Evolutionary conservation across 2,329 filamentous ascomycete genomes (phyloP).

Genomic region (Ophiostoma quercus): DNA sequence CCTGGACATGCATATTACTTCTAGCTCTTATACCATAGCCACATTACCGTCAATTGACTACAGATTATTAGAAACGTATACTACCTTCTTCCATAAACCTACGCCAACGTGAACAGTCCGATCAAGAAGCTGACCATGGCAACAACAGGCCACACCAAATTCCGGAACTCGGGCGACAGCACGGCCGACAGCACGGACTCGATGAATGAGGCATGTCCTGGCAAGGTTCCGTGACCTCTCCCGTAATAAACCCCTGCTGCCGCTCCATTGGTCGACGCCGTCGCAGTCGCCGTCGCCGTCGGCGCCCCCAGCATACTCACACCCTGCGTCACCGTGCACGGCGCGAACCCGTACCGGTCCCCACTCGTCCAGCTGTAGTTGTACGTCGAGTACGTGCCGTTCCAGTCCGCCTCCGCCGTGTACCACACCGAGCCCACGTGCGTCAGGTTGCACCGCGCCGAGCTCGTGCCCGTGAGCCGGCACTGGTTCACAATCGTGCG

Average conservation of each 20-base stretch:
- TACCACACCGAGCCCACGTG: constrained; percentile 32
- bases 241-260: background rate
- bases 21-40: background rate
- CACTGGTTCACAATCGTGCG: constrained; percentile 31
- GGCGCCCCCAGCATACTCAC: constrained; percentile 26
- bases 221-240: background rate
- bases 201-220: background rate
- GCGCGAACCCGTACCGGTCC: constrained; percentile 31
- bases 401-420: constrained; percentile 28
- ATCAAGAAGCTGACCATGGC: background rate
- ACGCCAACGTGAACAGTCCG: background rate
- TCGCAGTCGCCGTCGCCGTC: background rate
- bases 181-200: background rate
- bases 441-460: constrained; percentile 31
- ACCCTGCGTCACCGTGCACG: constrained; percentile 31
- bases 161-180: background rate
- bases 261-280: background rate
- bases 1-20: background rate
- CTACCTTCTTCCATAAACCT: background rate
- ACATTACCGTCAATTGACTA: background rate
- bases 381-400: constrained; percentile 31
- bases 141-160: background rate
- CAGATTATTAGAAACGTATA: background rate
- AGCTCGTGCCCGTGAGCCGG: constrained; percentile 30
- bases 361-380: constrained; percentile 32